phyloP scores from a whole-genome alignment of 331 rosid genomes.

The Quercus lobata region DNA sequence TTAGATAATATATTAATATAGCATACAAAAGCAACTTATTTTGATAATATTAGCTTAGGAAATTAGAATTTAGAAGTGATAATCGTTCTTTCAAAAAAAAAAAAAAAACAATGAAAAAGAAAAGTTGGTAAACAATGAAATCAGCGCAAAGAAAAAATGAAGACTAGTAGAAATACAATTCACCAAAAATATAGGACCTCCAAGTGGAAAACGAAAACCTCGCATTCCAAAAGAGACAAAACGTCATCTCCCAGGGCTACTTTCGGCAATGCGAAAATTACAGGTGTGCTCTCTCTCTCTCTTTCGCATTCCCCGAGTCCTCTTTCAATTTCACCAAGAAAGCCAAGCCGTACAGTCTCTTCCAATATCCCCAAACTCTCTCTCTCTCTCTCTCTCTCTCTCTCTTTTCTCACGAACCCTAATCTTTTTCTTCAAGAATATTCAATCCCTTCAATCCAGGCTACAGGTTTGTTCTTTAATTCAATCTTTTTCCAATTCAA shows the following conservation, averaged over 20 bases:
- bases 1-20: too few species aligned
- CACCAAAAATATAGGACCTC: too few species aligned
- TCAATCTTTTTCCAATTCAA: not conserved
- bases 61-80: too few species aligned
- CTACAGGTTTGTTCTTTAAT: not conserved
- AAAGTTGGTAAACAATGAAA: too few species aligned
- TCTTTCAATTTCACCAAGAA: slow-evolving; percentile 14
- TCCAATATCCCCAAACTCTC: slow-evolving; percentile 13
- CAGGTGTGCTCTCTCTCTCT: not conserved
- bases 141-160: too few species aligned
- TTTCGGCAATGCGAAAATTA: slow-evolving; percentile 16
- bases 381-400: not conserved
- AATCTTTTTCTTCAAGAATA: not conserved
- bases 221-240: not conserved
- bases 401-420: not conserved
- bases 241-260: slow-evolving; percentile 2
- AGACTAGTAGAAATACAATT: too few species aligned
- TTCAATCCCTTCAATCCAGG: not conserved
- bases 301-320: not conserved
- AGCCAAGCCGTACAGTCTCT: slow-evolving; percentile 12
- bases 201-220: too few species aligned
- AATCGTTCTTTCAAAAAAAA: too few species aligned
- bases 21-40: too few species aligned
- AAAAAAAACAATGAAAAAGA: too few species aligned
- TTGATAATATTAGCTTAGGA: too few species aligned